Base-by-base conservation (phyloP, 192 early-diverging fungal species). In the Rhizoclosmatium sp. region DNA sequence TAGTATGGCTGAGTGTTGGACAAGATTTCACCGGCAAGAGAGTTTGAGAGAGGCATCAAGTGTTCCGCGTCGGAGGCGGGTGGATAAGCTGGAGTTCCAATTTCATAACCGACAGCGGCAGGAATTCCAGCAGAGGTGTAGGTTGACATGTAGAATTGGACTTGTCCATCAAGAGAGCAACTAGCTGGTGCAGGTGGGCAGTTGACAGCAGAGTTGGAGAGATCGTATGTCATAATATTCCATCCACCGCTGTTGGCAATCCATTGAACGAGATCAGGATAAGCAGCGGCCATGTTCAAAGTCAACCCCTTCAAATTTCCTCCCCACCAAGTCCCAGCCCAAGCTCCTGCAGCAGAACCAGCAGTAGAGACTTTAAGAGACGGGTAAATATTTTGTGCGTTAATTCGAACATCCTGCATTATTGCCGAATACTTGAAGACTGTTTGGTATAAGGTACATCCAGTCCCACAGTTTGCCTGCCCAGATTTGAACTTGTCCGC, bases 381-480 rank as follows among this genome's bases (percentile, higher is more conserved):
- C 16, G 72, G 72, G 72, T 75, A 75, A 42, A 94, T 78, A 80
- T 87, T 89, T 75, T 92, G 80, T 41, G 89, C 86, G 48, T 91
- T 83, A 59, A 93, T 91, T 39, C 92, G 71, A 3, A 87, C 82
- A 71, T 94, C 93, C 21, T 91, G 87, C 40, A 91, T 91, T 21
- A 77, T 77, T 1, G 75, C 75, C 1, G 75, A 23, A 65, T 67
- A 77, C 75, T 77, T 77, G 75, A 48, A 77, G 3, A 77, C 75
- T 5, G 75, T 77, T 48, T 75, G 72, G 72, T n/a, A 62, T 14
- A 64, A 40, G 2, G 59, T 47, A 59, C 61, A 75, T 4, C 16
- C 51, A 19, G 59, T 46, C 23, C 47, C 47, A 7, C 59, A 31
- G 59, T 44, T 62, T 23, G 42, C 40, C 19, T 75, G 19, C 7